These are phyloP conservation scores for Alnus glutinosa DNA, from an alignment of 306 rosid genomes.

Conservation along the genomic window DNA sequence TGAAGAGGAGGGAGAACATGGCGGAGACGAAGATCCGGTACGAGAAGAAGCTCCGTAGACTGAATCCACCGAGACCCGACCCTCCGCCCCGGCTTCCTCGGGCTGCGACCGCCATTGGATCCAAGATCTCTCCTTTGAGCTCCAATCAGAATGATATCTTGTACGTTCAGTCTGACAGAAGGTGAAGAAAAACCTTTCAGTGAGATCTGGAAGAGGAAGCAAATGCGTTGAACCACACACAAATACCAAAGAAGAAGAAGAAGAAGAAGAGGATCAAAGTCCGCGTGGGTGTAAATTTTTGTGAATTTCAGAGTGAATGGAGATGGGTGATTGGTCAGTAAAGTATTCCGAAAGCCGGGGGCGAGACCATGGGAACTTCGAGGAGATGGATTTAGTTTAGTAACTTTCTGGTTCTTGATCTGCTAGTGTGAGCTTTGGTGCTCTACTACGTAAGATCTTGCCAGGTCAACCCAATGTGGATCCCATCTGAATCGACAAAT, in stretches of 20 bases:
- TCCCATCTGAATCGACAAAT: too few species aligned
- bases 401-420: not conserved
- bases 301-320: not conserved
- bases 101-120: slow-evolving; percentile 83
- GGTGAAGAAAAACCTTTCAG: not conserved
- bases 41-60: slow-evolving; percentile 79
- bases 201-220: not conserved
- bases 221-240: not conserved
- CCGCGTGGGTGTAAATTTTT: not conserved
- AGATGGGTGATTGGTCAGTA: not conserved
- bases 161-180: not conserved
- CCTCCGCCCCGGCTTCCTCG: slow-evolving; percentile 79
- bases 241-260: not conserved
- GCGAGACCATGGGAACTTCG: not conserved
- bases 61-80: slow-evolving; percentile 51
- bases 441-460: not conserved
- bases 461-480: too few species aligned
- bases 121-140: not conserved
- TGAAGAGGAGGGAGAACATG: slow-evolving; percentile 78
- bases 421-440: not conserved
- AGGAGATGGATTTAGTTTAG: not conserved
- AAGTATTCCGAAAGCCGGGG: not conserved
- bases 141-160: not conserved
- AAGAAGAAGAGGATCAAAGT: not conserved
- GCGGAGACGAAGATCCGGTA: slow-evolving; percentile 98